Percentiles rank a stretch among this genome's conserved stretches.
Evolutionary conservation across 345 rosid species (phyloP).

Genomic region (Rubroshorea leprosula): DNA sequence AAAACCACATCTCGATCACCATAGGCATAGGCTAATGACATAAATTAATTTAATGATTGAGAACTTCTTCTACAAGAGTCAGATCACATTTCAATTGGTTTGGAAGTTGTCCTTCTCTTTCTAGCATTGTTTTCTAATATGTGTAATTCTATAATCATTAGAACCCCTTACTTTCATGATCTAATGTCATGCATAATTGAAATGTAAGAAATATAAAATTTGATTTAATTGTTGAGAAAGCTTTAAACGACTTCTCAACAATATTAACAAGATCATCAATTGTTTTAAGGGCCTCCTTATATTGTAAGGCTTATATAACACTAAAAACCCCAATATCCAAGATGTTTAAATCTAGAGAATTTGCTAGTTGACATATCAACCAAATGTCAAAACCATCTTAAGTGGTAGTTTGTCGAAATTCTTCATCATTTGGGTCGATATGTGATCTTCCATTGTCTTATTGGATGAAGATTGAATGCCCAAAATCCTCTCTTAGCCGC

Average conservation of each 20-base stretch:
- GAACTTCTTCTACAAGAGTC: neutral
- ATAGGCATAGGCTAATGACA: too few species aligned
- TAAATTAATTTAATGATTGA: neutral
- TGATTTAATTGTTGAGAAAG: neutral
- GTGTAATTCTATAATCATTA: constrained; percentile 5
- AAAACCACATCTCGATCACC: too few species aligned
- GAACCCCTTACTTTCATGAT: constrained; percentile 8
- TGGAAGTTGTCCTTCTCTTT: neutral
- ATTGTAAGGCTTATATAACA: constrained; percentile 4
- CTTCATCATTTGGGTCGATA: too few species aligned
- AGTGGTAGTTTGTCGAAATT: neutral
- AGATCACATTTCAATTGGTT: neutral
- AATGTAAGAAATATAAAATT: constrained; percentile 12
- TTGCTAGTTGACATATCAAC: constrained; percentile 4
- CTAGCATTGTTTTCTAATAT: neutral
- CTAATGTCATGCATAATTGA: constrained; percentile 14
- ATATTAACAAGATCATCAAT: constrained; percentile 4
- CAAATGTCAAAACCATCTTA: constrained; percentile 8
- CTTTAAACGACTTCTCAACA: constrained; percentile 1
- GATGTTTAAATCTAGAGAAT: constrained; percentile 4
- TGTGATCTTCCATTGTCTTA: constrained; percentile 17
- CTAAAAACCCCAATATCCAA: constrained; percentile 15
- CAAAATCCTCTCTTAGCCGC: neutral
- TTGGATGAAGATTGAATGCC: neutral
- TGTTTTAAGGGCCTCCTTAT: constrained; percentile 1